phyloP scores from a whole-genome alignment of 805 yeast species.

The Allodekkera sacchari region DNA sequence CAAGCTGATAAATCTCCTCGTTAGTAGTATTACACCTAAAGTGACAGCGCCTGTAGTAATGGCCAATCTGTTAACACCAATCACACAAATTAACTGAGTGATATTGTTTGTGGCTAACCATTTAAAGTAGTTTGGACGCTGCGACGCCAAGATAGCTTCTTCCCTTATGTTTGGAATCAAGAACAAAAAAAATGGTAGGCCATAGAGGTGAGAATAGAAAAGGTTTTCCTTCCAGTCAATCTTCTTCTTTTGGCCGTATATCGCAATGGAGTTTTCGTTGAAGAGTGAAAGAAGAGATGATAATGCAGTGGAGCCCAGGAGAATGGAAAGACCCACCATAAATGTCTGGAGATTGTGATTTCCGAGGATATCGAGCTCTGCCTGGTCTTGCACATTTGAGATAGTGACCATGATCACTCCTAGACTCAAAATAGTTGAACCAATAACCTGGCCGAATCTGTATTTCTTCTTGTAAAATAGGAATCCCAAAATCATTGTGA shows the following conservation, averaged over 20 bases:
- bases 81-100: conserved; percentile 55
- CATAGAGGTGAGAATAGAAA: conserved; percentile 51
- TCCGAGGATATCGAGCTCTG: too few species aligned
- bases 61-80: conserved; percentile 59
- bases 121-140: too few species aligned
- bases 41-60: conserved; percentile 54
- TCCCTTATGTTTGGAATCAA: not conserved
- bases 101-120: conserved; percentile 36
- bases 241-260: conserved; percentile 30
- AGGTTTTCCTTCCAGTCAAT: conserved; percentile 54
- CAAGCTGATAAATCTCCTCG: conserved; percentile 56
- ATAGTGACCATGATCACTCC: conserved; percentile 44
- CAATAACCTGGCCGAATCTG: conserved; percentile 33
- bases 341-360: not conserved
- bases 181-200: conserved; percentile 43
- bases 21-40: conserved; percentile 48
- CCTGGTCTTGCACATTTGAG: conserved; percentile 5
- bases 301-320: conserved; percentile 29
- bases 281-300: conserved; percentile 24
- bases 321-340: conserved; percentile 5
- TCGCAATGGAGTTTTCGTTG: conserved; percentile 40
- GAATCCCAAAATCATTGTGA: conserved; percentile 52
- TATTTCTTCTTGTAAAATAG: conserved; percentile 38
- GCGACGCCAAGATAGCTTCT: too few species aligned
- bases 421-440: conserved; percentile 42